These are phyloP conservation scores for Capronia epimyces DNA, from an alignment of 2,329 filamentous ascomycete genomes.

Conservation along the genomic window DNA sequence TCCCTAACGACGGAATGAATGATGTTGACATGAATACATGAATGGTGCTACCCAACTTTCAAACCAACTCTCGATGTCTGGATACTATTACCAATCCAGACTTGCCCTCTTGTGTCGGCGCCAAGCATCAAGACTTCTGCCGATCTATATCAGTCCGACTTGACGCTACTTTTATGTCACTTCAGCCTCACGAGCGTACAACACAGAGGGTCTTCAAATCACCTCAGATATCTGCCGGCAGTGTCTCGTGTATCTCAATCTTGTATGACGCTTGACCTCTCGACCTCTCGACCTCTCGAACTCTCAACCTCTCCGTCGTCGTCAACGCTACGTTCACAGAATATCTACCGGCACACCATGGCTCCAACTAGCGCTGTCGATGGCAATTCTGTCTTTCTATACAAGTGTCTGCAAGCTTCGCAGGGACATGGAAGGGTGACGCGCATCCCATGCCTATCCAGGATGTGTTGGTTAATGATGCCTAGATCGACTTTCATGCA, in stretches of 20 bases:
- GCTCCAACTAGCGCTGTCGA: constrained; percentile 38
- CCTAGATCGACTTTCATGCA: constrained; percentile 39
- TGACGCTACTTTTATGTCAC: background rate
- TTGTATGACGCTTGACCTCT: background rate
- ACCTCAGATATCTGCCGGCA: too few species aligned
- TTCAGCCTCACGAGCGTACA: background rate
- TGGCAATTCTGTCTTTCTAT: constrained; percentile 41
- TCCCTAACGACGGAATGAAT: constrained; percentile 7
- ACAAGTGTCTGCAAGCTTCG: constrained; percentile 39
- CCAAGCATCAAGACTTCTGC: background rate
- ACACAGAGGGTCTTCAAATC: too few species aligned
- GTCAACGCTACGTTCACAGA: background rate
- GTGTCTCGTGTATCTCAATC: background rate
- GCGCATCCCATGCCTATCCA: background rate
- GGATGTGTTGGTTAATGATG: background rate
- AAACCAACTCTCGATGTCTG: background rate
- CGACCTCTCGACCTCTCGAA: background rate
- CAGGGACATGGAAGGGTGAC: constrained; percentile 37
- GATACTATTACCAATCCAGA: background rate
- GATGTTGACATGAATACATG: constrained; percentile 32
- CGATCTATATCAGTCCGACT: background rate
- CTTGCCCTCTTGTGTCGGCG: background rate
- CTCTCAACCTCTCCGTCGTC: background rate
- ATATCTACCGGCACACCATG: constrained; percentile 29
- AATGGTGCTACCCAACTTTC: constrained; percentile 5